Base-by-base conservation (phyloP, 805 yeast genomes). In the Yarrowia porcina region DNA sequence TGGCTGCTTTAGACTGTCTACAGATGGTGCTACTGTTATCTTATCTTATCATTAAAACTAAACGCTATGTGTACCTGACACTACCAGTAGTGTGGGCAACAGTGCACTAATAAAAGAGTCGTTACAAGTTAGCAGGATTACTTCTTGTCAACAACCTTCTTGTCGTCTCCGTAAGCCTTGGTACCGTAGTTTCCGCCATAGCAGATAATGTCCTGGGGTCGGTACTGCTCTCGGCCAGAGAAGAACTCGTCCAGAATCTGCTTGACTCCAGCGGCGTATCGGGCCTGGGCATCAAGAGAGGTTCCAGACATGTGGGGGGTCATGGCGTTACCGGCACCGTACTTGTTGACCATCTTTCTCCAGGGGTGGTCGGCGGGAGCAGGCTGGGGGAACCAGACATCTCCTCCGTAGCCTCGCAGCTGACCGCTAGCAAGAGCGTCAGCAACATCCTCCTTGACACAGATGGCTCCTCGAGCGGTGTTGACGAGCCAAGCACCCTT, bases 231-330 rank as follows among this genome's bases (percentile, higher is more conserved):
- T 72, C 82, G 85, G 56, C 84, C 83, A 61, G 81, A 60, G 75
- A 88, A 83, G 77, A 82, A 88, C 32, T 84, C 79, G 63, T 80
- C 78, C 73, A 88, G 80, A 69, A 88, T 87, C 67, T 77, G 77
- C 77, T 84, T 82, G 38, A 85, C 85, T 59, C 96, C 96, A 25
- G 74, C 75, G 17, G 93, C 83, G 69, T 88, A 88, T 70, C 94
- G 80, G 41, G 78, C 77, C 77, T 88, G 94, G 36, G 96, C 93
- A 73, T 88, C 93, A 68, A 88, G 77, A 44, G 90, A 84, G 25
- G 93, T 85, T 66, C 96, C 94, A 61, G 89, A 84, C 68, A 85
- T 82, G 72, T 88, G 94, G 20, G 92, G 91, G 59, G 90, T 86
- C 93, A 88, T 87, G 61, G 92, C 93, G 69, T 89, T 88, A 67